phyloP scores from a whole-genome alignment of 345 rosid genomes.

The Mallotus nudiflorus region DNA sequence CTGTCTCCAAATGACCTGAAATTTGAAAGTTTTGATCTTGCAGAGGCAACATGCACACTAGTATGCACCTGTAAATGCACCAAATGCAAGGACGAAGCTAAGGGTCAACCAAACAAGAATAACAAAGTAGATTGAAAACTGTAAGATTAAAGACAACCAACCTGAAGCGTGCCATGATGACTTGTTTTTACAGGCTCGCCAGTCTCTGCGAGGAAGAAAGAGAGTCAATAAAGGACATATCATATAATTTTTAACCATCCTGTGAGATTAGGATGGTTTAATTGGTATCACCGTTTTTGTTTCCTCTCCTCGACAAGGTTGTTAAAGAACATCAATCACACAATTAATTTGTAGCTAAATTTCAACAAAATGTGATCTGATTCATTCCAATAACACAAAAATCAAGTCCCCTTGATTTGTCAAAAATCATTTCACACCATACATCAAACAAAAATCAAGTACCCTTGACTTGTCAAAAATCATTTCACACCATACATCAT shows the following conservation, averaged over 20 bases:
- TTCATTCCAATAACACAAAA: neutral
- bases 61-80: slow-evolving; percentile 19
- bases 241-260: neutral
- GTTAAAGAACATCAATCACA: slow-evolving; percentile 1
- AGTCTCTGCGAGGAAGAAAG: slow-evolving; percentile 24
- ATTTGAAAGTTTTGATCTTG: slow-evolving; percentile 15
- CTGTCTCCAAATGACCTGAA: slow-evolving; percentile 66
- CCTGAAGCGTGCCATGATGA: neutral
- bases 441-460: neutral
- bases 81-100: no score
- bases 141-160: no score
- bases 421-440: neutral
- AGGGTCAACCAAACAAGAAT: no score
- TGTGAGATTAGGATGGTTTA: neutral
- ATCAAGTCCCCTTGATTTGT: neutral
- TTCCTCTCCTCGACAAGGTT: neutral
- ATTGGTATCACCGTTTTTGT: neutral
- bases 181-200: slow-evolving; percentile 26
- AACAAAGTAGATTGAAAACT: no score
- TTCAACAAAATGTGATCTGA: slow-evolving; percentile 6
- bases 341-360: neutral
- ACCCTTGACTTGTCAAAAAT: no score
- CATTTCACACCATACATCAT: neutral
- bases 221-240: neutral
- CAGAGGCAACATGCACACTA: slow-evolving; percentile 16